Percentiles rank a stretch among this genome's conserved stretches.
phyloP scores from a whole-genome alignment of 1,139 yeast genomes.

The Blastobotrys capitulatus region DNA sequence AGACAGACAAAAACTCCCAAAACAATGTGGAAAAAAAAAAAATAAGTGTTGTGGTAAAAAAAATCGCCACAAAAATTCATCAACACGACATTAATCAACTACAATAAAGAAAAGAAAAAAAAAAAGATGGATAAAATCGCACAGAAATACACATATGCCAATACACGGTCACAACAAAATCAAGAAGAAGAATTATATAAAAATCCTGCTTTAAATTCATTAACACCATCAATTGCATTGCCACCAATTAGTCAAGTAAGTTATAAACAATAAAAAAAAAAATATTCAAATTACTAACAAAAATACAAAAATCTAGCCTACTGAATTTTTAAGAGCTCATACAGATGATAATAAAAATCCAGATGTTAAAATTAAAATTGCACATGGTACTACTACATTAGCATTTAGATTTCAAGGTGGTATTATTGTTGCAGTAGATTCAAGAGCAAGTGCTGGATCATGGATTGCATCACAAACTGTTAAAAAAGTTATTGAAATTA shows the following conservation, averaged over 20 bases:
- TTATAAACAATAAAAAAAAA: not conserved
- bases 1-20: too few species aligned
- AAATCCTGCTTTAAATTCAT: not conserved
- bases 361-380: constrained; percentile 91
- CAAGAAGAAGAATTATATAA: not conserved
- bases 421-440: constrained; percentile 92
- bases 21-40: too few species aligned
- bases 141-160: constrained; percentile 17
- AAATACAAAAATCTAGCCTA: constrained; percentile 53
- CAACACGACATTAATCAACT: not conserved
- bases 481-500: constrained; percentile 93
- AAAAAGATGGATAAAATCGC: constrained; percentile 25
- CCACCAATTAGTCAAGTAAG: constrained; percentile 70
- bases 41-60: too few species aligned
- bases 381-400: constrained; percentile 97
- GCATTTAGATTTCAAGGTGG: constrained; percentile 97
- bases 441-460: constrained; percentile 97
- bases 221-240: constrained; percentile 59
- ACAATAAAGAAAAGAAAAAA: not conserved
- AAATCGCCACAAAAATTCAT: not conserved
- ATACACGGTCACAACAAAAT: constrained; percentile 6
- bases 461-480: constrained; percentile 99
- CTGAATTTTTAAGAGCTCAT: constrained; percentile 96
- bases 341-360: constrained; percentile 92
- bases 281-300: not conserved